These are phyloP conservation scores for Senna siamea DNA, from an alignment of 306 rosid genomes.

Conservation along the genomic window DNA sequence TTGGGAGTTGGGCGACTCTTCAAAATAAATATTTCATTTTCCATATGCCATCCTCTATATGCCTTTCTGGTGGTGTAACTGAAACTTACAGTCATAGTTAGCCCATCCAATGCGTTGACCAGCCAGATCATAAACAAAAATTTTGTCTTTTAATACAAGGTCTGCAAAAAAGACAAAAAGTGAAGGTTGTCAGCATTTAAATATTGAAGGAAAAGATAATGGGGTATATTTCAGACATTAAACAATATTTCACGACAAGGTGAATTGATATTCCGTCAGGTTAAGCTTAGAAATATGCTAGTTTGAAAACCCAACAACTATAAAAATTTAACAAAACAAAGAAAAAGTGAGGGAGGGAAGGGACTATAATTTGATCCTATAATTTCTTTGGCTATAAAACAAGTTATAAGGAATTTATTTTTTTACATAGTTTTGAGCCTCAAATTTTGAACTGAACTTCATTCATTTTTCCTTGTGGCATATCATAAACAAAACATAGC, in stretches of 20 bases:
- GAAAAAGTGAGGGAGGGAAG: not conserved
- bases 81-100: slow-evolving; percentile 91
- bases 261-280: slow-evolving; percentile 15
- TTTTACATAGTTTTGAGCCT: slow-evolving; percentile 11
- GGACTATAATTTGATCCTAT: slow-evolving; percentile 1
- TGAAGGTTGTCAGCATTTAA: slow-evolving; percentile 36
- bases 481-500: slow-evolving; percentile 4
- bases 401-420: not conserved
- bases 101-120: slow-evolving; percentile 94
- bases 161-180: slow-evolving; percentile 55
- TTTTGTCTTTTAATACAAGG: slow-evolving; percentile 89
- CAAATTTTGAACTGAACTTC: not conserved
- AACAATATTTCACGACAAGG: slow-evolving; percentile 22
- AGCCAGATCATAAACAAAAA: slow-evolving; percentile 85
- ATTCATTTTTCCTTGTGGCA: slow-evolving; percentile 17
- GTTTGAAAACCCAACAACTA: not conserved
- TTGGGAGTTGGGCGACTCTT: slow-evolving; percentile 10
- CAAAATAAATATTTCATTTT: slow-evolving; percentile 8
- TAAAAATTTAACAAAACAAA: not conserved
- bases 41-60: slow-evolving; percentile 5
- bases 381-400: not conserved
- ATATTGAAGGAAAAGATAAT: slow-evolving; percentile 21
- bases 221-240: not conserved
- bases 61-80: slow-evolving; percentile 28
- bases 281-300: slow-evolving; percentile 20